These are phyloP conservation scores for Vanrija pseudolonga DNA, from an alignment of 1,284 basidiomycete species.

Conservation along the genomic window DNA sequence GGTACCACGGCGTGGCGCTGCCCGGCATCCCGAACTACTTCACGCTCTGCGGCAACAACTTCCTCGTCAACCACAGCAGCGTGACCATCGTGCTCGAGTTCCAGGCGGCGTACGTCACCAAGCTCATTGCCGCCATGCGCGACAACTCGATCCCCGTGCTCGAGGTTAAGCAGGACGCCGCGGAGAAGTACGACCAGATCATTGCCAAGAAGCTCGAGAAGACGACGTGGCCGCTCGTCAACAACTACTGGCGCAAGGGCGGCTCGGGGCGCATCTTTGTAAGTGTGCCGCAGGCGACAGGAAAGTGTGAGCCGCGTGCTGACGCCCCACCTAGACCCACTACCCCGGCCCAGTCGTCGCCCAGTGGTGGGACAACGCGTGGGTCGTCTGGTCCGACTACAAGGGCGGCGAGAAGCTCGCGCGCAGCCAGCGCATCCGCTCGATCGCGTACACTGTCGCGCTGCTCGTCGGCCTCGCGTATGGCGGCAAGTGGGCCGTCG, in stretches of 20 bases:
- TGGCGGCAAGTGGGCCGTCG: neutral
- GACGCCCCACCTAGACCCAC: slow-evolving; percentile 8
- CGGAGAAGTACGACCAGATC: slow-evolving; percentile 13
- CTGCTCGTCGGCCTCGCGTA: neutral
- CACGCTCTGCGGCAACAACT: slow-evolving; percentile 32
- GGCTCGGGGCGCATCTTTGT: slow-evolving; percentile 17
- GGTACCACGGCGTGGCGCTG: slow-evolving; percentile 14
- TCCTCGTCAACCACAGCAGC: slow-evolving; percentile 19
- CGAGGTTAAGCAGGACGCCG: slow-evolving; percentile 14
- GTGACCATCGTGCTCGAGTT: slow-evolving; percentile 16
- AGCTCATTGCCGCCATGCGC: slow-evolving; percentile 14
- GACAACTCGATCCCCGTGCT: slow-evolving; percentile 13
- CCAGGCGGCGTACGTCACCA: slow-evolving; percentile 15
- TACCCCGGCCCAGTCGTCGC: slow-evolving; percentile 13
- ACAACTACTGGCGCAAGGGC: slow-evolving; percentile 21
- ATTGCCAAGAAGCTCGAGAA: slow-evolving; percentile 9
- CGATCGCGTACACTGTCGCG: neutral
- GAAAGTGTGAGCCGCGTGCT: too few relatives aligned
- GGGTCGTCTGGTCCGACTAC: slow-evolving; percentile 16
- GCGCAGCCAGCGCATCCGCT: slow-evolving; percentile 5
- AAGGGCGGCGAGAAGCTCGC: slow-evolving; percentile 14
- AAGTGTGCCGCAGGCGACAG: neutral
- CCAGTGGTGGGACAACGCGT: slow-evolving; percentile 15
- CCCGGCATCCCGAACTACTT: slow-evolving; percentile 30
- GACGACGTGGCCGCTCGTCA: slow-evolving; percentile 14